These are phyloP conservation scores for Straminergon stramineum DNA, from an alignment of 225 moss, liverwort and hornwort genomes.

Conservation along the genomic window DNA sequence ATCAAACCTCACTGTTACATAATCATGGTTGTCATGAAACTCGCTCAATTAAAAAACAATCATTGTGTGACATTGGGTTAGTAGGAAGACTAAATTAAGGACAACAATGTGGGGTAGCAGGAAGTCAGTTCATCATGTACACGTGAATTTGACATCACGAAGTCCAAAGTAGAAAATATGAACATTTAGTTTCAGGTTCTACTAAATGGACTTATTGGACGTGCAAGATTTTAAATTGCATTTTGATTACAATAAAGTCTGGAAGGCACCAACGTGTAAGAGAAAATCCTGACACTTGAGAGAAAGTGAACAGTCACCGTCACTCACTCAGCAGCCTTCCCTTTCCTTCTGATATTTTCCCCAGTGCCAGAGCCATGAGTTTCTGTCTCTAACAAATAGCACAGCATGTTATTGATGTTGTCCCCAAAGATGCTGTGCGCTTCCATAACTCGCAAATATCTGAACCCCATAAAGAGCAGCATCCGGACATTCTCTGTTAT, in stretches of 20 bases:
- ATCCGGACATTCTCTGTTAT: slow-evolving; percentile 68
- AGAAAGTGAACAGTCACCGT: neutral
- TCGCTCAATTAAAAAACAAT: neutral
- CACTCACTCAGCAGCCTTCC: slow-evolving; percentile 77
- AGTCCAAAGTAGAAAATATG: neutral
- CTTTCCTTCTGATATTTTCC: slow-evolving; percentile 84
- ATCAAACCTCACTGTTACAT: neutral
- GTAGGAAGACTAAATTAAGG: neutral
- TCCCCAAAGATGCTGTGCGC: slow-evolving; percentile 86
- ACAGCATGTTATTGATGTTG: slow-evolving; percentile 91
- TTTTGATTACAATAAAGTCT: neutral
- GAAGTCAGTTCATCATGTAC: neutral
- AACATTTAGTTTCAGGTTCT: neutral
- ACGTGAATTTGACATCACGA: neutral
- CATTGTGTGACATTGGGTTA: neutral
- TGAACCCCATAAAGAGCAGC: slow-evolving; percentile 98
- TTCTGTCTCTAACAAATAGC: slow-evolving; percentile 92
- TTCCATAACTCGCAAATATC: slow-evolving; percentile 85
- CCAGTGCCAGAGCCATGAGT: slow-evolving; percentile 47
- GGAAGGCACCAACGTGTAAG: neutral
- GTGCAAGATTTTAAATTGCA: neutral
- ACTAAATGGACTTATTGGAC: neutral
- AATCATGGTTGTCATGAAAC: neutral
- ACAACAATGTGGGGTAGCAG: neutral
- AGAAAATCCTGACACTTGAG: neutral